Conservation (phyloP, 495 filamentous ascomycete species). For the Ascodesmis nigricans region DNA sequence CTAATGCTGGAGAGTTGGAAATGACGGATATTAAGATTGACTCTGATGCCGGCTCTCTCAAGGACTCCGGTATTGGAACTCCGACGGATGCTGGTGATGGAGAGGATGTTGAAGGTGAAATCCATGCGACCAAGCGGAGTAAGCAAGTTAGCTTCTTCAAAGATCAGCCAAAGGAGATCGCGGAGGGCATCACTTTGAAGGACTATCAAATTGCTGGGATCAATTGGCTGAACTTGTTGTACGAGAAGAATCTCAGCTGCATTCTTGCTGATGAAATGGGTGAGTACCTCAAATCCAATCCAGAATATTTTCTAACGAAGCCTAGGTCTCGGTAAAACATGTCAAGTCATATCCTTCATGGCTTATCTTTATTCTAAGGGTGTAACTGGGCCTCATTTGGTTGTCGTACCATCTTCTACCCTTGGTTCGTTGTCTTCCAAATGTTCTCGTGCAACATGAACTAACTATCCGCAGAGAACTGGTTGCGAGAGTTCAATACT, state of each 20-base stretch:
- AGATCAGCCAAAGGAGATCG: slow-evolving; percentile 53
- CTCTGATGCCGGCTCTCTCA: slow-evolving; percentile 17
- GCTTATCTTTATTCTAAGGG: slow-evolving; percentile 51
- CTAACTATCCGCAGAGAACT: slow-evolving; percentile 45
- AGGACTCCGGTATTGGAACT: slow-evolving; percentile 54
- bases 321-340: slow-evolving; percentile 69
- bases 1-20: slow-evolving; percentile 41
- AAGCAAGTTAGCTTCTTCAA: slow-evolving; percentile 24
- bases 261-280: slow-evolving; percentile 96
- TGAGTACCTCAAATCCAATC: slow-evolving; percentile 5
- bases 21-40: slow-evolving; percentile 36
- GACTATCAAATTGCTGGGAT: slow-evolving; percentile 85
- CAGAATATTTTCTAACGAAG: slow-evolving; percentile 3
- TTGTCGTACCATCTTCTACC: slow-evolving; percentile 80
- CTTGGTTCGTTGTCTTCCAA: slow-evolving; percentile 23
- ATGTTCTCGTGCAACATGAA: background rate
- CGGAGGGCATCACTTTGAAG: slow-evolving; percentile 48
- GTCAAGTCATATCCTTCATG: slow-evolving; percentile 83
- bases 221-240: slow-evolving; percentile 77
- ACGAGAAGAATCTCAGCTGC: slow-evolving; percentile 50
- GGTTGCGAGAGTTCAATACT: slow-evolving; percentile 69
- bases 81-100: slow-evolving; percentile 32
- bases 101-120: slow-evolving; percentile 31
- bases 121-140: slow-evolving; percentile 22
- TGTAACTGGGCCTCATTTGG: slow-evolving; percentile 54